These are phyloP conservation scores for Beta macrorhiza DNA, from an alignment of 179 eudicot species.

Conservation along the genomic window DNA sequence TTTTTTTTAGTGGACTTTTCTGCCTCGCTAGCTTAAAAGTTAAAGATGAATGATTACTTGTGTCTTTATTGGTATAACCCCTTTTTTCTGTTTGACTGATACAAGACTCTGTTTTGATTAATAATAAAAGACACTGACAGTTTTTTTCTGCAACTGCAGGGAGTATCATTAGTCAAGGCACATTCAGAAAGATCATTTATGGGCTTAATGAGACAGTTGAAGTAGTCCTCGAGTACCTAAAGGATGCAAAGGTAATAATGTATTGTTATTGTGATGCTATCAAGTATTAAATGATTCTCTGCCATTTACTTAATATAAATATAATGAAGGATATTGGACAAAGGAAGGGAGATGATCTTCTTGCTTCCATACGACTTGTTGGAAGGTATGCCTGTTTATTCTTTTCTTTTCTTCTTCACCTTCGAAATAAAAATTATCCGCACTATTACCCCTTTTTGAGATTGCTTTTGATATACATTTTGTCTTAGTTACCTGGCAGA, in stretches of 20 bases:
- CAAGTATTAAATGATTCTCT: neutral
- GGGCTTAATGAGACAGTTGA: conserved; percentile 84
- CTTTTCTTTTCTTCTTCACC: neutral
- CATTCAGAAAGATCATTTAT: conserved; percentile 57
- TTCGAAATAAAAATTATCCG: conserved; percentile 1
- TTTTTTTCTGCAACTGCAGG: conserved; percentile 31
- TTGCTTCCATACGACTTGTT: too few relatives aligned
- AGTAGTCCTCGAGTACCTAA: conserved; percentile 75
- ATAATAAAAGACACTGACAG: neutral
- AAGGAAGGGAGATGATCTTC: conserved; percentile 43
- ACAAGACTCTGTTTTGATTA: neutral
- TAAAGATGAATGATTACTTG: neutral
- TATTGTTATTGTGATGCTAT: neutral
- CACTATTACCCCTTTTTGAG: neutral
- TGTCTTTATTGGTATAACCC: neutral
- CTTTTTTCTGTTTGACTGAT: neutral
- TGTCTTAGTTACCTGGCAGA: conserved; percentile 83
- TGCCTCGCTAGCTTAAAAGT: conserved; percentile 5
- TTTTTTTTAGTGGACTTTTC: neutral
- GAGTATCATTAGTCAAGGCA: conserved; percentile 53
- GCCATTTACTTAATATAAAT: neutral
- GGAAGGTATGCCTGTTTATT: too few relatives aligned
- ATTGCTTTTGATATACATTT: conserved; percentile 4
- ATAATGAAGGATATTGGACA: conserved; percentile 70
- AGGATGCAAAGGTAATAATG: conserved; percentile 81